Evolutionary conservation across 23 red algal species (phyloP).

Genomic region (Gracilaria gracilis): DNA sequence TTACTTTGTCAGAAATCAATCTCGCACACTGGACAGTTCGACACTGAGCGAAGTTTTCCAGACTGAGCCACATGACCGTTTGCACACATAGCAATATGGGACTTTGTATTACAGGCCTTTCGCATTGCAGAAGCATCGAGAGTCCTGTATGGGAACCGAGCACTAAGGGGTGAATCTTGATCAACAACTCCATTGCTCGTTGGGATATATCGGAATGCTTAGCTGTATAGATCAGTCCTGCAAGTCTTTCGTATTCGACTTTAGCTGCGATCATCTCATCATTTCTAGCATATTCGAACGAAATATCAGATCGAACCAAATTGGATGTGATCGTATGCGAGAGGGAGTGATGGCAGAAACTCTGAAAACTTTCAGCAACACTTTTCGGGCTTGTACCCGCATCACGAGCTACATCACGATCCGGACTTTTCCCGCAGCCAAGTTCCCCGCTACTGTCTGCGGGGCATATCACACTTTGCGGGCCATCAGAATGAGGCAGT

Average conservation of each 20-base stretch:
- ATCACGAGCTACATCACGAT: too few relatives aligned
- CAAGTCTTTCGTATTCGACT: neutral
- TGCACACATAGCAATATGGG: neutral
- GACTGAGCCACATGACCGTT: slow-evolving; percentile 1
- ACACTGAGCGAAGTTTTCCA: neutral
- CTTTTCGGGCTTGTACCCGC: neutral
- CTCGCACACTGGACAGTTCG: neutral
- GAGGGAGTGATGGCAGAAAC: neutral
- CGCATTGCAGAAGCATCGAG: neutral
- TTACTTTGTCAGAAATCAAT: neutral
- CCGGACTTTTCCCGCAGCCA: too few relatives aligned
- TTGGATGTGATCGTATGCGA: neutral
- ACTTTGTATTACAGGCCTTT: neutral
- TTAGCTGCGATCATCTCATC: neutral
- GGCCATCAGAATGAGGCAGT: too few relatives aligned
- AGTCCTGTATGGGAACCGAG: neutral
- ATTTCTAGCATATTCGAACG: neutral
- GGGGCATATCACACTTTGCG: too few relatives aligned
- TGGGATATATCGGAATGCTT: slow-evolving; percentile 20
- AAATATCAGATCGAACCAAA: neutral
- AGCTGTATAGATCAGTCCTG: neutral
- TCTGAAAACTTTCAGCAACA: neutral
- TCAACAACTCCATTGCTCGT: neutral
- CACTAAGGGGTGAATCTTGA: neutral
- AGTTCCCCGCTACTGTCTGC: too few relatives aligned